phyloP scores from a whole-genome alignment of 75 land plant genomes.

The Sequoia sempervirens region DNA sequence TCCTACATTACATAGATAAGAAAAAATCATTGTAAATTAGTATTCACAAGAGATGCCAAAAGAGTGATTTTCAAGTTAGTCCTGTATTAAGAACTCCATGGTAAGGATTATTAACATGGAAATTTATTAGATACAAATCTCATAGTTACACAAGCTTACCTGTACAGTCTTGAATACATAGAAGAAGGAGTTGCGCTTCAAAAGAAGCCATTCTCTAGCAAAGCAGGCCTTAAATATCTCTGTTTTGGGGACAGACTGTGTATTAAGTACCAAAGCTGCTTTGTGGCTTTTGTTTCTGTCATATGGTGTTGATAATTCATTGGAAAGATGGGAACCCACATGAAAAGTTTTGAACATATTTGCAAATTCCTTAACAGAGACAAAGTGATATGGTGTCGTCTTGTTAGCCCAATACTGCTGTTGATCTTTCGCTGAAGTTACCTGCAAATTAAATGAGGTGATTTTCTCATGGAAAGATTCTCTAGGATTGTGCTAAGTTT shows the following conservation, averaged over 20 bases:
- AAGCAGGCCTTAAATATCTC: slow-evolving; percentile 33
- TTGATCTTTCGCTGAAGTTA: slow-evolving; percentile 85
- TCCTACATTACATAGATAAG: neutral
- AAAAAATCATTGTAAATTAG: neutral
- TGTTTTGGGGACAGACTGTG: slow-evolving; percentile 39
- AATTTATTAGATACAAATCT: neutral
- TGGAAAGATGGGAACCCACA: slow-evolving; percentile 43
- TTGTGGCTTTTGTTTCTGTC: slow-evolving; percentile 52
- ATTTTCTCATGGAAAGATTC: neutral
- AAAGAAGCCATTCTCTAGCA: slow-evolving; percentile 15
- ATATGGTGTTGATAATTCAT: slow-evolving; percentile 58
- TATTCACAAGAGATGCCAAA: neutral
- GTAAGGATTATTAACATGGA: neutral
- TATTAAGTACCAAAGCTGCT: slow-evolving; percentile 60
- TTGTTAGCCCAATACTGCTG: slow-evolving; percentile 63
- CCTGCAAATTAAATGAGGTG: slow-evolving; percentile 31
- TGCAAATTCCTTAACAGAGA: slow-evolving; percentile 69
- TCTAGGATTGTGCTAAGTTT: neutral
- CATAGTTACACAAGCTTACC: neutral
- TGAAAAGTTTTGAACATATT: slow-evolving; percentile 58
- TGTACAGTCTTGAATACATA: slow-evolving; percentile 17
- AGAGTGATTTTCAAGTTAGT: neutral
- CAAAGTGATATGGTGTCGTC: slow-evolving; percentile 47
- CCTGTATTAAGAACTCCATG: neutral
- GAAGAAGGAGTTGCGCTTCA: slow-evolving; percentile 20